phyloP scores from a whole-genome alignment of 768 basidiomycete genomes.

The Flagelloscypha sp. region DNA sequence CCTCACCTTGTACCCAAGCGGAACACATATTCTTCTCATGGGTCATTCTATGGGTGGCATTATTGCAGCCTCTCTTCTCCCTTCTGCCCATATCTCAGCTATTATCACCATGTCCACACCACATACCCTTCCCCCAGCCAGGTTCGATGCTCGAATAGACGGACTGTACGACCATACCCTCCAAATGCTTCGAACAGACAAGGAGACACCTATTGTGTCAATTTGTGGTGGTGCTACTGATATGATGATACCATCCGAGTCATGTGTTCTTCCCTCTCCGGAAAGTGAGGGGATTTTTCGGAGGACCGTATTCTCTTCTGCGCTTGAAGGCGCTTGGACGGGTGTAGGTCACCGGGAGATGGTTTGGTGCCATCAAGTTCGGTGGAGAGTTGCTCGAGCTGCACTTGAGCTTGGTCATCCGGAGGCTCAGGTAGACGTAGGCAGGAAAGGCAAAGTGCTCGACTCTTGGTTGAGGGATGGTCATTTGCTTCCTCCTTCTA shows the following conservation, averaged over 20 bases:
- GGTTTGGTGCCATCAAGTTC: slow-evolving; percentile 98
- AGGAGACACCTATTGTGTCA: slow-evolving; percentile 71
- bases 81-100: slow-evolving; percentile 56
- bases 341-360: slow-evolving; percentile 93
- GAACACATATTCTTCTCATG: slow-evolving; percentile 64
- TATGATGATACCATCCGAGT: slow-evolving; percentile 85
- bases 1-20: slow-evolving; percentile 60
- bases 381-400: slow-evolving; percentile 78
- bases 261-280: slow-evolving; percentile 52
- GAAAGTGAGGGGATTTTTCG: slow-evolving; percentile 28
- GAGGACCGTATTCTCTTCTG: slow-evolving; percentile 74
- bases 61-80: slow-evolving; percentile 74
- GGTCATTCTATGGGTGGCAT: slow-evolving; percentile 98
- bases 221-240: slow-evolving; percentile 91
- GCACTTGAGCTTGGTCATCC: slow-evolving; percentile 58
- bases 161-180: slow-evolving; percentile 51
- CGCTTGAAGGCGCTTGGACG: slow-evolving; percentile 87
- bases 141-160: slow-evolving; percentile 77
- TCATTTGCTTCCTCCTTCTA: slow-evolving; percentile 29
- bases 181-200: slow-evolving; percentile 29
- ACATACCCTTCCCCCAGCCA: slow-evolving; percentile 77
- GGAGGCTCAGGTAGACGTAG: slow-evolving; percentile 14
- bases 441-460: slow-evolving; percentile 32
- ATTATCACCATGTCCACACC: slow-evolving; percentile 97
- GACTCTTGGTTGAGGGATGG: slow-evolving; percentile 68